Conservation (phyloP, 805 yeast genomes). For the Candida ulmi region DNA sequence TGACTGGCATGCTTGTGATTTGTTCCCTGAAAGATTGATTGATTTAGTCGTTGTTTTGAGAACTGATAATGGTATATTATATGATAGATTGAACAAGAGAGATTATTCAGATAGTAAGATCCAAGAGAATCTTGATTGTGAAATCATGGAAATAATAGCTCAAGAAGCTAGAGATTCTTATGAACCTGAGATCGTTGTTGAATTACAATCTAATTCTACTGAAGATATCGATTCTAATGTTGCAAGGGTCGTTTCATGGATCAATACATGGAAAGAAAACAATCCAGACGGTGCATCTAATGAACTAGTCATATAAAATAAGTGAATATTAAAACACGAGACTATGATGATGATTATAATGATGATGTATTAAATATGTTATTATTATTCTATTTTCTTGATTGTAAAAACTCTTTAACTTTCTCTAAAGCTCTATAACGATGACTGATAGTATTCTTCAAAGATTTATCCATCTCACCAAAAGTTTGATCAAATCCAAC, state of each 20-base stretch:
- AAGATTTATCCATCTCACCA: conserved; percentile 59
- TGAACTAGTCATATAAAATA: conserved; percentile 25
- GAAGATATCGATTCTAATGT: conserved; percentile 83
- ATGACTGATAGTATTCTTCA: conserved; percentile 82
- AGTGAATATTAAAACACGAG: too few relatives aligned
- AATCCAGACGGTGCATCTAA: conserved; percentile 57
- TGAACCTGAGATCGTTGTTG: conserved; percentile 75
- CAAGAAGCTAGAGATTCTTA: conserved; percentile 86
- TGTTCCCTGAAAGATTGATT: conserved; percentile 87
- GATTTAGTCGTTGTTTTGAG: conserved; percentile 88
- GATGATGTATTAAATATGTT: too few relatives aligned
- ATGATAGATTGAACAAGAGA: conserved; percentile 70
- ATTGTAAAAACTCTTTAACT: conserved; percentile 49
- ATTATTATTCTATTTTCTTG: conserved; percentile 17
- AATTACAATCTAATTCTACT: conserved; percentile 61
- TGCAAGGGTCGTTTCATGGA: conserved; percentile 71
- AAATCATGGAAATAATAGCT: conserved; percentile 87
- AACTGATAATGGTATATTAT: conserved; percentile 65
- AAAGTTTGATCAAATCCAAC: conserved; percentile 68
- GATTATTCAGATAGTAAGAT: conserved; percentile 78
- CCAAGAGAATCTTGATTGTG: conserved; percentile 91
- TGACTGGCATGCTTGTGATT: conserved; percentile 98
- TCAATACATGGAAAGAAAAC: conserved; percentile 64
- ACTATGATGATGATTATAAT: too few relatives aligned
- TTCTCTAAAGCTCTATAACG: conserved; percentile 78